Evolutionary conservation across 108 stramenopile genomes (phyloP).

Genomic region (Asterionellopsis glacialis): DNA sequence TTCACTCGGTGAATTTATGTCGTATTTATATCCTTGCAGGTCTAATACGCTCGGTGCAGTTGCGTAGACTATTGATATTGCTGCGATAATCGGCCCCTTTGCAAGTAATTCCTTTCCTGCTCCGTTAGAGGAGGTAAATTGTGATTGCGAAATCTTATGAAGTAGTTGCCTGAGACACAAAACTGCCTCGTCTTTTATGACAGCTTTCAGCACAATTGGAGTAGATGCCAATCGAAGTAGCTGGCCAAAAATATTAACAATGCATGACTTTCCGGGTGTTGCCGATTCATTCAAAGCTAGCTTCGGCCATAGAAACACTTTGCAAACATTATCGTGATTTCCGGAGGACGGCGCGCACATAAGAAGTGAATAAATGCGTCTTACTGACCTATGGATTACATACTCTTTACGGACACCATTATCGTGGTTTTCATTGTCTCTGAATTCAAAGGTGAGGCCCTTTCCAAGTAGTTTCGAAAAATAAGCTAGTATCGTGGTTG

Average conservation of each 20-base stretch:
- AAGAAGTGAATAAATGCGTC: background rate
- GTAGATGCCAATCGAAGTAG: slow-evolving; percentile 40
- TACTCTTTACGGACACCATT: no score
- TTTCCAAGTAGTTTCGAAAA: background rate
- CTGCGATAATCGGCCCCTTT: slow-evolving; percentile 1
- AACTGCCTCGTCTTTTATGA: slow-evolving; percentile 12
- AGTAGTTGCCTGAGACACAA: slow-evolving; percentile 8
- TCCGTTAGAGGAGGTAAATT: slow-evolving; percentile 6
- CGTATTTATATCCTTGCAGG: slow-evolving; percentile 22
- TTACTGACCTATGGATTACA: background rate
- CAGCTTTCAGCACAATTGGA: slow-evolving; percentile 15
- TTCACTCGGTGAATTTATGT: background rate
- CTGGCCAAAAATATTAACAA: slow-evolving; percentile 34
- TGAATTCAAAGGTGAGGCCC: no score
- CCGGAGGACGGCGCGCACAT: background rate
- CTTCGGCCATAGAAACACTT: background rate
- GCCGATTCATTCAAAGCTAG: background rate
- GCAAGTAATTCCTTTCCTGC: slow-evolving; percentile 12
- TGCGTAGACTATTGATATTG: slow-evolving; percentile 29
- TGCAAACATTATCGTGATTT: background rate
- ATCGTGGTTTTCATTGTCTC: no score
- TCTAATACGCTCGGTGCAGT: slow-evolving; percentile 35
- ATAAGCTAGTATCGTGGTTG: background rate
- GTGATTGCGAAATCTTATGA: slow-evolving; percentile 6
- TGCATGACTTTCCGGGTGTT: background rate